phyloP scores from a whole-genome alignment of 1,139 yeast species.

The Saccharomyces hybrid region DNA sequence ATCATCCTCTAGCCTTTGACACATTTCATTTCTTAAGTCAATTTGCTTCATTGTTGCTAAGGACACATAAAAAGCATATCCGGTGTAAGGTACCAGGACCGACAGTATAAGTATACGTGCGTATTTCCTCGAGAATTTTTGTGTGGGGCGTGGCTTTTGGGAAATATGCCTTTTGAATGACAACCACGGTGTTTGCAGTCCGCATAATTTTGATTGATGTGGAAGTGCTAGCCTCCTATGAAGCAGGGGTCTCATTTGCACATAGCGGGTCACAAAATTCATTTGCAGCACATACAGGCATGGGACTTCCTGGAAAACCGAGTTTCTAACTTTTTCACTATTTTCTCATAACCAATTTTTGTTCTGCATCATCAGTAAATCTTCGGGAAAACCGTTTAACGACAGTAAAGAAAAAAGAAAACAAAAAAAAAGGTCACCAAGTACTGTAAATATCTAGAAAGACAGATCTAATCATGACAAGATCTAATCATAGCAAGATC shows the following conservation, averaged over 20 bases:
- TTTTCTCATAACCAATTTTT: background rate
- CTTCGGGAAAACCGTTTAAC: background rate
- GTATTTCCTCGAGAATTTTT: conserved; percentile 11
- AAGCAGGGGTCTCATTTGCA: background rate
- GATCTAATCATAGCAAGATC: no score
- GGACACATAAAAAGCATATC: conserved; percentile 60
- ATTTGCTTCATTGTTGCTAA: conserved; percentile 51
- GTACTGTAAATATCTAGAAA: no score
- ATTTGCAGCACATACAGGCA: background rate
- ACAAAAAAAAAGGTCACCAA: background rate
- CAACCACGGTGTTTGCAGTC: background rate
- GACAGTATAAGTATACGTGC: conserved; percentile 12
- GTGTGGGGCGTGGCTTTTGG: background rate
- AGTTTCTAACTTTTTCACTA: background rate
- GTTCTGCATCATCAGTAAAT: background rate
- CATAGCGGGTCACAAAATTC: background rate
- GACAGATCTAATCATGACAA: no score
- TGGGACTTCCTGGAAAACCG: background rate
- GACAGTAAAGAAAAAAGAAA: background rate
- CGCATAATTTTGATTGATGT: background rate
- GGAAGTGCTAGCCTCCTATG: background rate
- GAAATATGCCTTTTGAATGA: conserved; percentile 2
- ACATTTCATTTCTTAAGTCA: conserved; percentile 38
- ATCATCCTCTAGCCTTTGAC: conserved; percentile 18
- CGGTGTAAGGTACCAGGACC: conserved; percentile 53